Base-by-base conservation (phyloP, 2,329 filamentous ascomycete genomes). In the Laburnicola sp. region DNA sequence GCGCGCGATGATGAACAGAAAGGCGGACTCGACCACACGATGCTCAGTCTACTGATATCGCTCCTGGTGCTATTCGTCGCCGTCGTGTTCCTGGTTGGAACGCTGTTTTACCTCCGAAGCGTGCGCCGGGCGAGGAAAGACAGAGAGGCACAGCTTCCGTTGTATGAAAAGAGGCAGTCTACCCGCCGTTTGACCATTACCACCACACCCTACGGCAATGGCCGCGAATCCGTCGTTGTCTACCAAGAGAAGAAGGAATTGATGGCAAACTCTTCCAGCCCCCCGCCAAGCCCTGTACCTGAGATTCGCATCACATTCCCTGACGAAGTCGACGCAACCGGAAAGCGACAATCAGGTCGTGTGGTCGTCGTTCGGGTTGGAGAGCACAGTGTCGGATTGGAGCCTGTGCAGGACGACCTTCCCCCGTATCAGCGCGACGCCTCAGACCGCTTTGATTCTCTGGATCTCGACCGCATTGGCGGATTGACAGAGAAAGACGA, bases 271-370 rank as follows among this genome's bases (percentile, higher is more conserved):
- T 88, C 89, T 28, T 80, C 82, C 53, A 87, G 85, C 57, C 87
- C 90, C 11, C 89, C 92, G 22, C 79, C 87, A 64, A 89, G 84
- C 74, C 87, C 88, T 60, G 82, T 97, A 26, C 94, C 94, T 21
- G 89, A 97, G 77, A 99, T 99, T 67, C 91, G 92, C 75, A 96
- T 99, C 74, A 97, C 94, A 31, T 97, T 99, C 79, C 94, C 94
- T 11, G 90, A 95, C 65, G 94, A 97, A 79, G 87, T 95, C 63
- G 92, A 97, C 69, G 89, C 91, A 43, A 68, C 77, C 48, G 93
- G 93, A 62, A 90, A 86, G 74, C 82, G 82, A 64, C 88, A 88
- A 77, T 91, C 87, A 60, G 93, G 93, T 30, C 86, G 92, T 28
- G 91, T 97, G 45, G 88, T 99, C 22, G 85, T 97, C 31, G 93